phyloP scores from a whole-genome alignment of 495 filamentous ascomycete genomes.

The Clavariopsis aquatica region DNA sequence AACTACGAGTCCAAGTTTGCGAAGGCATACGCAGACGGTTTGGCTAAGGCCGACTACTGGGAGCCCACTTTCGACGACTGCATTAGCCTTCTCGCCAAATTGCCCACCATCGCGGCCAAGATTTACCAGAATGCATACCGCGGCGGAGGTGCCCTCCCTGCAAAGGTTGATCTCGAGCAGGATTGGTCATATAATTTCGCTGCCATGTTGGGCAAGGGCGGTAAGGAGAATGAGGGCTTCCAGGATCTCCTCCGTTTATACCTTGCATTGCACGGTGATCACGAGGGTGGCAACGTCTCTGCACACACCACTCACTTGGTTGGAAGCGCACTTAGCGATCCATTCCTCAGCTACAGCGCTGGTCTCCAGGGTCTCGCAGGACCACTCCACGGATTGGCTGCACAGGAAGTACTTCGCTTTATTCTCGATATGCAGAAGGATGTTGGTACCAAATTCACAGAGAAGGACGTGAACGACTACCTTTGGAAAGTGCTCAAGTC shows the following conservation, averaged over 20 bases:
- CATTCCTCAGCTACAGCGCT: constrained; percentile 93
- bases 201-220: constrained; percentile 89
- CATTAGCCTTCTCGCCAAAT: constrained; percentile 91
- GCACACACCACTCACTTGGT: constrained; percentile 97
- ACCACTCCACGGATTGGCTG: constrained; percentile 91
- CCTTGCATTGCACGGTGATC: constrained; percentile 94
- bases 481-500: constrained; percentile 92
- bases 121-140: constrained; percentile 90
- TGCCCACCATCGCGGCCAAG: constrained; percentile 93
- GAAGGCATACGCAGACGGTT: constrained; percentile 83
- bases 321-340: constrained; percentile 91
- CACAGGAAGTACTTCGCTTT: constrained; percentile 96
- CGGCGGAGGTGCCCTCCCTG: constrained; percentile 73
- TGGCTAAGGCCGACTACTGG: constrained; percentile 96
- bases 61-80: constrained; percentile 97
- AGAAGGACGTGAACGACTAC: constrained; percentile 78
- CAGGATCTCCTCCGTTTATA: constrained; percentile 92
- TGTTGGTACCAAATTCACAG: constrained; percentile 76
- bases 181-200: constrained; percentile 99
- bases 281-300: constrained; percentile 97
- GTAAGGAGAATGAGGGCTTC: constrained; percentile 84
- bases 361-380: constrained; percentile 94
- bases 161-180: constrained; percentile 75
- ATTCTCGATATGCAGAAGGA: constrained; percentile 89
- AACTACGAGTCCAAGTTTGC: constrained; percentile 92